Evolutionary conservation across 306 rosid species (phyloP), one percentile per base, ranked within the genome.

Genomic region (Alnus rubra): DNA sequence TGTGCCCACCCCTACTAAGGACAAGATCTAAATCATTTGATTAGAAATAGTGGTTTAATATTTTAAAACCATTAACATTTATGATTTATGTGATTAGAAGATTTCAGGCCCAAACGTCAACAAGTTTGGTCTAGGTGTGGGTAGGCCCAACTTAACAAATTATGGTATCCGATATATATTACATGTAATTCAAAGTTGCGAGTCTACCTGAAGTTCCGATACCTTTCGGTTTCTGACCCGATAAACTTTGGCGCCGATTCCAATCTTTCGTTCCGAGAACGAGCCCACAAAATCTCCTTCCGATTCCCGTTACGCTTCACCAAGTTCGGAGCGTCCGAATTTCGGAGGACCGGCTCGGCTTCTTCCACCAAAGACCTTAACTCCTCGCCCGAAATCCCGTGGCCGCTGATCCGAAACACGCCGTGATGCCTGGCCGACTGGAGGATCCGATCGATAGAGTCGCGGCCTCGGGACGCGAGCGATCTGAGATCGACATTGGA

Each of bases 401-500:
- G 97, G 62, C 80, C 74, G 30, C 75, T 73, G 79, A 94, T 90
- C 81, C 88, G 82, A 73, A 89, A 89, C 50, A 84, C 88, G 1
- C 98, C 93, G 59, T 82, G 85, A 30, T 92, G 84, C 69, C 47
- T 76, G 1, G 82, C 89, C 2, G 94, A 92, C 0, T 60, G 33
- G 7, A 88, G 67, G 55, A 92, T 51, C 72, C 77, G 70, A 33
- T 81, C 74, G 35, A 77, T 49, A 3, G 86, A 28, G 1, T 68
- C 80, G 1, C 45, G 35, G 2, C 35, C 49, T 11, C 58, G 14
- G 16, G 60, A 69, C 10, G 80, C 15, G 2, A 94, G 82, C 2
- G 81, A 78, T 55, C 84, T 81, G 83, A 84, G 80, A 75, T 92
- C 95, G 28, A 92, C 49, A 47, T 78, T 82, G 0, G 86, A 88